Base-by-base conservation (phyloP, 2,329 filamentous ascomycete species). In the Talaromyces sp. region DNA sequence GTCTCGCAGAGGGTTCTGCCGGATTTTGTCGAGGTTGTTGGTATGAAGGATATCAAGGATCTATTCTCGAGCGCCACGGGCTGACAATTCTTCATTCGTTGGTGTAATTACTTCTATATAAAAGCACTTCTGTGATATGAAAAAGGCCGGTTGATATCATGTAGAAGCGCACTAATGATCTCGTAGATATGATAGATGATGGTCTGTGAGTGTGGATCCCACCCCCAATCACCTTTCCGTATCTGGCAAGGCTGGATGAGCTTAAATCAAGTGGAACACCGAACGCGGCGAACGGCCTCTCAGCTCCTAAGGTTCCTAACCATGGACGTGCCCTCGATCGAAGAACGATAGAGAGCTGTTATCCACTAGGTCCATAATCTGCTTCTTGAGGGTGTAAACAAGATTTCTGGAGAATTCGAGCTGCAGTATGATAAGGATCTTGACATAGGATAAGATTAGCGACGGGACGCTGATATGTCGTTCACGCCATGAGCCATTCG, bases 181-280 rank as follows among this genome's bases (percentile, higher is more conserved):
- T 37, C 52, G 31, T 39, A 11, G 33, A 56, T 24, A 54, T 52
- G 24, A 50, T 31, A 16, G 24, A 50, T 31, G 49, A 56, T 56
- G 52, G 52, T 56, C 52, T 56, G 52, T 56, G 33, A 56, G 3
- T 43, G 60, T 62, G 60, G 60, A 61, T 27, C 47, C 47, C 47
- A 27, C 5, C 31, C 59, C 31, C 45, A 33, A 50, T 41, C 43
- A 41, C 47, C 22, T 54, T 63, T 19, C 49, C 61, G 31, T 31
- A 63, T 57, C 4, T 24, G 49, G 49, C 22, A 63, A 63, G 37
- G 49, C 24, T 49, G 37, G 37, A 56, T 37, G 49, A 63, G 61
- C 61, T 57, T 57, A 63, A 63, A 57, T 63, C 49, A 35, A 54
- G 50, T 47, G 50, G 50, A 47, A 63, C 41, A 39, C 47, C 37